Evolutionary conservation across 2,329 filamentous ascomycete genomes (phyloP).

Genomic region (Ophiognomonia clavigignenti-juglandacearum): DNA sequence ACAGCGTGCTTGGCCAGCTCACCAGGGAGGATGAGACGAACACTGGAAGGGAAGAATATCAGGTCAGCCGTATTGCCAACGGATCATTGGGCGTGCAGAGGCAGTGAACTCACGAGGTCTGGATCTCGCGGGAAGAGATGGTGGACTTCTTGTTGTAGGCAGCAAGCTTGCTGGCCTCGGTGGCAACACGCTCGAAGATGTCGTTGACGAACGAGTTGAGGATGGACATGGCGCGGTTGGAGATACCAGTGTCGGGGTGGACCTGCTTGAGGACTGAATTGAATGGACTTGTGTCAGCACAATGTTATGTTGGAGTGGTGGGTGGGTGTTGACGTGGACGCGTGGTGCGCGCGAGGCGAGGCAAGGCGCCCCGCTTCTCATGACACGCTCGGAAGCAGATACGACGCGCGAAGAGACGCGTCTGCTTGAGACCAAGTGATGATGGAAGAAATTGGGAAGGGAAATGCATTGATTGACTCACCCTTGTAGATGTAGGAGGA

Average conservation of each 20-base stretch:
- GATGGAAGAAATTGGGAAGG: background rate
- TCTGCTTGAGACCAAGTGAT: constrained; percentile 6
- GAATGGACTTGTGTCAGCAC: no score
- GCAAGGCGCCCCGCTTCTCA: background rate
- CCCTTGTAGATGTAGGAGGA: constrained; percentile 99
- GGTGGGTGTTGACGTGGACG: background rate
- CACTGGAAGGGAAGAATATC: constrained; percentile 37
- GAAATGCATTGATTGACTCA: constrained; percentile 41
- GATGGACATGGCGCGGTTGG: constrained; percentile 99
- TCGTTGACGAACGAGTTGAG: constrained; percentile 99
- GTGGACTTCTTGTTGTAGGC: constrained; percentile 99
- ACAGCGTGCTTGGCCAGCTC: constrained; percentile 99
- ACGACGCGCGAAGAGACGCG: constrained; percentile 16
- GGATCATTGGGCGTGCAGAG: constrained; percentile 45
- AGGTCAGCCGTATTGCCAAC: background rate
- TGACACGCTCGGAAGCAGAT: background rate
- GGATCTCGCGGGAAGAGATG: constrained; percentile 98
- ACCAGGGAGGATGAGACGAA: constrained; percentile 94
- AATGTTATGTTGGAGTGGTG: no score
- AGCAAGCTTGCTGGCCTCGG: constrained; percentile 97
- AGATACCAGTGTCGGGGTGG: constrained; percentile 99
- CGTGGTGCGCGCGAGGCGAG: background rate
- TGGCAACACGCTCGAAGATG: constrained; percentile 98
- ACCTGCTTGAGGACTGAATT: constrained; percentile 94
- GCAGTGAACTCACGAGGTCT: constrained; percentile 74